A percentile compares a stretch with the other conserved stretches of the same genome.
Conservation (phyloP, 352 stramenopile genomes). For the Lagenidium giganteum region DNA sequence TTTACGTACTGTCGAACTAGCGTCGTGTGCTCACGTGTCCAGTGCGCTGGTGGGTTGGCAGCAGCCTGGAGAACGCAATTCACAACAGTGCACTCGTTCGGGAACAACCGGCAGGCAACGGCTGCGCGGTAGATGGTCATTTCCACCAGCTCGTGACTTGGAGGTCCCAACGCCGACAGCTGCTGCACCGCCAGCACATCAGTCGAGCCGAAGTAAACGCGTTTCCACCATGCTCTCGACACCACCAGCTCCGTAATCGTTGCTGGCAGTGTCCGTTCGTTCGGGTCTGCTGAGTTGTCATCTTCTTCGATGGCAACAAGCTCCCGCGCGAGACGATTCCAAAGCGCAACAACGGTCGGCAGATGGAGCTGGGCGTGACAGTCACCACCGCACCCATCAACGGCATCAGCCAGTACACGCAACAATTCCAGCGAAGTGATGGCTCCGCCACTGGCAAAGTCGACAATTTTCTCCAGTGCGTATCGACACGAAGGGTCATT, state of each 20-base stretch:
- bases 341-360: slow-evolving; percentile 27
- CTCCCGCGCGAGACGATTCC: slow-evolving; percentile 46
- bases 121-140: slow-evolving; percentile 40
- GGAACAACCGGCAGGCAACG: slow-evolving; percentile 36
- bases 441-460: slow-evolving; percentile 29
- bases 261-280: too few species aligned
- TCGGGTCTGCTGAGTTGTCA: not conserved
- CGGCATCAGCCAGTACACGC: slow-evolving; percentile 27
- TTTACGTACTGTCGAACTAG: too few species aligned
- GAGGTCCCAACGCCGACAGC: slow-evolving; percentile 19
- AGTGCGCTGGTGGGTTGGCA: too few species aligned
- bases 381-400: slow-evolving; percentile 58
- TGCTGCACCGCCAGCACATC: slow-evolving; percentile 25
- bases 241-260: slow-evolving; percentile 1
- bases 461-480: slow-evolving; percentile 46
- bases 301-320: slow-evolving; percentile 21
- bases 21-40: too few species aligned
- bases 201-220: slow-evolving; percentile 52
- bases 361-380: slow-evolving; percentile 36
- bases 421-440: slow-evolving; percentile 33
- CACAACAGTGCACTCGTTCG: slow-evolving; percentile 16
- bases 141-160: slow-evolving; percentile 23
- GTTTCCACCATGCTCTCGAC: slow-evolving; percentile 50
- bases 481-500: slow-evolving; percentile 41
- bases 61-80: too few species aligned